Evolutionary conservation across 2,329 filamentous ascomycete species (phyloP).

Genomic region (Cadophora luteo-olivacea): DNA sequence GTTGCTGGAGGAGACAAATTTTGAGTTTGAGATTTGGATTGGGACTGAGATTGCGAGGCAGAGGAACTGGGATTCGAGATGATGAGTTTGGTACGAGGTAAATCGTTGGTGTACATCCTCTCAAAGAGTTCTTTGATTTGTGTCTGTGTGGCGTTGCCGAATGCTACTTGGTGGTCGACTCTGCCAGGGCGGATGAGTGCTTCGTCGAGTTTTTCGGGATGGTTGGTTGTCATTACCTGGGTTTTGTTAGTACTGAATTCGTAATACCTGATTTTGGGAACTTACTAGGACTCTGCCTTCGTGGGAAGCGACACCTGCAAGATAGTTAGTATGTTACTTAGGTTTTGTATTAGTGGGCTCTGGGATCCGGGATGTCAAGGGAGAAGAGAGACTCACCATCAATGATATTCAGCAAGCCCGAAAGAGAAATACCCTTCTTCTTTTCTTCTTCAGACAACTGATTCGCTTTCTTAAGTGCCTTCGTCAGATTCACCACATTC

Average conservation of each 20-base stretch:
- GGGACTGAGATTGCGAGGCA: not conserved
- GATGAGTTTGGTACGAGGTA: slow-evolving; percentile 40
- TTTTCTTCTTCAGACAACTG: slow-evolving; percentile 45
- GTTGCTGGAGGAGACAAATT: not conserved
- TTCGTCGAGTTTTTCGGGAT: slow-evolving; percentile 73
- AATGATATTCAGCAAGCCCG: slow-evolving; percentile 82
- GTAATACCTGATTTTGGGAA: no score
- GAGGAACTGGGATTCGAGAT: slow-evolving; percentile 3
- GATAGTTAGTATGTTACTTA: slow-evolving; percentile 10
- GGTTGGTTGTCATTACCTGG: slow-evolving; percentile 80
- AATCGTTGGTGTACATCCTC: slow-evolving; percentile 61
- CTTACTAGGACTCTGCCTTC: slow-evolving; percentile 71
- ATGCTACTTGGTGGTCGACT: slow-evolving; percentile 73
- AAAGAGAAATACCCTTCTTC: slow-evolving; percentile 68
- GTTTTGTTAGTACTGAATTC: no score
- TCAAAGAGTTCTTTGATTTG: slow-evolving; percentile 65
- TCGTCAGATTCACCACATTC: slow-evolving; percentile 52
- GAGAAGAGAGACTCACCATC: slow-evolving; percentile 34
- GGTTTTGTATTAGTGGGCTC: not conserved
- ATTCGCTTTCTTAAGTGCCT: slow-evolving; percentile 51
- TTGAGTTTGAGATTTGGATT: not conserved
- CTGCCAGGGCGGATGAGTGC: slow-evolving; percentile 77
- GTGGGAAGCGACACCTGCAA: slow-evolving; percentile 70
- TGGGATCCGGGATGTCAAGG: not conserved
- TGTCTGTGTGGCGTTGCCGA: slow-evolving; percentile 61